Base-by-base conservation (phyloP, 306 rosid species). In the Cicer judaicum region DNA sequence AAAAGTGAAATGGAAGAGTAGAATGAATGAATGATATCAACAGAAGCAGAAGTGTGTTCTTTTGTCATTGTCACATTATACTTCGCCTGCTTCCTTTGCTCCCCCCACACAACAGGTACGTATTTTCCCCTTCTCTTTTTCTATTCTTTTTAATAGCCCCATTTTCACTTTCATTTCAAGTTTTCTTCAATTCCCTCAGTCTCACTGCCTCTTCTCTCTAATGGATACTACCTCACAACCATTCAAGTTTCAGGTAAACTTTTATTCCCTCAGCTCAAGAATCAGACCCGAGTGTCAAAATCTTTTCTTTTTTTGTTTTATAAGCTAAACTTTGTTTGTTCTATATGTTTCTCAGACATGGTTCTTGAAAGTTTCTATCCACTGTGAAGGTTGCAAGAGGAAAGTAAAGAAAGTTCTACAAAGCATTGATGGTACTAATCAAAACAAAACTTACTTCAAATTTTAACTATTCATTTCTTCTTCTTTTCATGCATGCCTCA, bases 301-400 rank as follows among this genome's bases (percentile, higher is more conserved):
- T 13, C 4, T 7, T 10, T 12, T 1, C 8, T 15, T 52, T 62
- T 15, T 10, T 13, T 64, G 50, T 62, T 67, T 49, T 2, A 15
- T 49, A 21, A 56, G 16, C 69, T 56, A 5, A 73, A 56, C 4
- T 47, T 73, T 2, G 15, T 64, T 46, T 79, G 44, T 59, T 0
- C 0, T 40, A 41, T 12, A 10, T 73, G 73, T 78, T 73, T 73
- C 79, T 18, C 57, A 82, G 85, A 82, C 85, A 36, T 82, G 85
- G 85, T 68, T 78, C 70, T 68, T 82, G 82, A 82, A 82, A 53
- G 85, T 82, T 73, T 85, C 89, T 62, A 91, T 93, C 77, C 88
- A 93, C 85, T 91, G 98, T 64, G 91, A 93, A 77, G 98, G 98
- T 64, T 93, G 98, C 80, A 87, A 85, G 68, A 88, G 88, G 79